Evolutionary conservation across 1,139 yeast genomes (phyloP).

Genomic region (Magnusiomyces clavatus): DNA sequence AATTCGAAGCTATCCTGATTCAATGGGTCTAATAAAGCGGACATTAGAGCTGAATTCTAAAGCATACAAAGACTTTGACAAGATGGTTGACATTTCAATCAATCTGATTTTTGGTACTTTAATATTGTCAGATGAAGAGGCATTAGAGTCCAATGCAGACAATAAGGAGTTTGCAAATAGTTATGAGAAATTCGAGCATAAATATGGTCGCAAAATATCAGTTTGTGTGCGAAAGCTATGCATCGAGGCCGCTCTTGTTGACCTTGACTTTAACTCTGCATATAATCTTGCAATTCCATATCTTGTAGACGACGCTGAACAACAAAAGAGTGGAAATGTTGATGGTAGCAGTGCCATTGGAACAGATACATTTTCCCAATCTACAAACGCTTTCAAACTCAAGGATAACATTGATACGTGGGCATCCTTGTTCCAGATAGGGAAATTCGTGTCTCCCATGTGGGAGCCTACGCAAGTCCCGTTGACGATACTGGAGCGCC

Average conservation of each 20-base stretch:
- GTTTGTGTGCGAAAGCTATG: slow-evolving; percentile 43
- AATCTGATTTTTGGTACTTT: slow-evolving; percentile 18
- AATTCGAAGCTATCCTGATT: slow-evolving; percentile 20
- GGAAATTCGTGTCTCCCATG: slow-evolving; percentile 44
- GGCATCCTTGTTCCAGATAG: slow-evolving; percentile 54
- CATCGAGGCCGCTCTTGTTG: slow-evolving; percentile 48
- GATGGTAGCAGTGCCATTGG: not conserved
- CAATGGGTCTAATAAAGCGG: slow-evolving; percentile 26
- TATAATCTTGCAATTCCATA: slow-evolving; percentile 35
- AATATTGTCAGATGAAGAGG: too few relatives aligned
- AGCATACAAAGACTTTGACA: slow-evolving; percentile 25
- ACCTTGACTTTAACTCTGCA: slow-evolving; percentile 45
- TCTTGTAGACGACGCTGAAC: slow-evolving; percentile 1
- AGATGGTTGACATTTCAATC: slow-evolving; percentile 23
- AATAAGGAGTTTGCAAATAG: too few relatives aligned
- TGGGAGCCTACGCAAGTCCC: slow-evolving; percentile 36
- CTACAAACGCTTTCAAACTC: not conserved
- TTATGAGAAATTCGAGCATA: too few relatives aligned
- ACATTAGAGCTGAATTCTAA: slow-evolving; percentile 28
- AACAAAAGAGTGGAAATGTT: not conserved
- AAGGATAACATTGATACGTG: slow-evolving; percentile 31
- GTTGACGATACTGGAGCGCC: slow-evolving; percentile 33
- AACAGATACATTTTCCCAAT: too few relatives aligned
- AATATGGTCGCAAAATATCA: slow-evolving; percentile 21
- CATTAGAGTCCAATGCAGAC: too few relatives aligned